phyloP scores from a whole-genome alignment of 345 rosid species.

The thale cress (Arabidopsis thaliana) region TAIR10.1 NC_003075.7:2569001-2569500 shows the following conservation, averaged over 20 bases:
- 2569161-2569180: slow-evolving; percentile 25
- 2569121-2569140: neutral
- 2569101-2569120: neutral
- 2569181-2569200: slow-evolving; percentile 23
- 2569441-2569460: neutral
- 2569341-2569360: neutral
- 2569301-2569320: slow-evolving; percentile 23
- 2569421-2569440: slow-evolving; percentile 25
- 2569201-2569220: slow-evolving; percentile 35
- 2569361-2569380: slow-evolving; percentile 11
- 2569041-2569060: slow-evolving; percentile 25
- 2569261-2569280: slow-evolving; percentile 24
- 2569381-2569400: slow-evolving; percentile 17
- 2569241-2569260: slow-evolving; percentile 29
- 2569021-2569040: slow-evolving; percentile 10
- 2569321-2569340: slow-evolving; percentile 11
- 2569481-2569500: neutral
- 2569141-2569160: slow-evolving; percentile 2
- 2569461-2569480: neutral
- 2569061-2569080: neutral
- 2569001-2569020: slow-evolving; percentile 30
- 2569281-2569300: slow-evolving; percentile 16
- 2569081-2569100: slow-evolving; percentile 38
- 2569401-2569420: slow-evolving; percentile 7
- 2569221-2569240: slow-evolving; percentile 33